A percentile compares a stretch with the other conserved stretches of the same genome.
These are phyloP conservation scores for Penicillium turbatum DNA, from an alignment of 495 filamentous ascomycete species.

Conservation along the genomic window DNA sequence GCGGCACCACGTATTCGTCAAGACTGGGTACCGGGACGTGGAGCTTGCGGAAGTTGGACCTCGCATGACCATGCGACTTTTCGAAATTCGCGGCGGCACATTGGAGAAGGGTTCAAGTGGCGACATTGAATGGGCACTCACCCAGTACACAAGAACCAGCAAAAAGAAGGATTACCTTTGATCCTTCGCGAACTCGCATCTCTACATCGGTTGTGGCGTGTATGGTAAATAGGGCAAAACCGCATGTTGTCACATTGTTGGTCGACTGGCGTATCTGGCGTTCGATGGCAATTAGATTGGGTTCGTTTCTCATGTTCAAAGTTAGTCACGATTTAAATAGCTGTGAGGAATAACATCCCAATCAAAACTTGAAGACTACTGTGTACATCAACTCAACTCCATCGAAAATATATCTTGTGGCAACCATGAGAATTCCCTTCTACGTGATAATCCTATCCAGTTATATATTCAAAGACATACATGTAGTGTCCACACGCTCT, in stretches of 20 bases:
- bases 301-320: conserved; percentile 7
- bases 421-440: too few species aligned
- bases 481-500: too few species aligned
- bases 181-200: conserved; percentile 25
- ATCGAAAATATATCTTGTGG: too few species aligned
- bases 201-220: conserved; percentile 16
- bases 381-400: too few species aligned
- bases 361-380: too few species aligned
- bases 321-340: not conserved
- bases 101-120: conserved; percentile 86
- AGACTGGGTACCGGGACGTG: conserved; percentile 80
- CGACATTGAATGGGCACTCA: conserved; percentile 94
- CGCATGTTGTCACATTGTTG: not conserved
- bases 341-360: not conserved
- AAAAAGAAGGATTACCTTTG: conserved; percentile 91
- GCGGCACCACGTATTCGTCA: conserved; percentile 76
- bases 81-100: conserved; percentile 91
- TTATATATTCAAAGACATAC: too few species aligned
- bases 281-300: conserved; percentile 19
- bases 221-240: conserved; percentile 16
- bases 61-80: conserved; percentile 92
- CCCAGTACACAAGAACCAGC: conserved; percentile 88
- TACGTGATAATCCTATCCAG: too few species aligned
- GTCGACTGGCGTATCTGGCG: conserved; percentile 22
- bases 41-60: conserved; percentile 95